Percentiles rank a stretch among this genome's conserved stretches.
Conservation (phyloP, 2,329 filamentous ascomycete species). For the Claviceps digitariae region DNA sequence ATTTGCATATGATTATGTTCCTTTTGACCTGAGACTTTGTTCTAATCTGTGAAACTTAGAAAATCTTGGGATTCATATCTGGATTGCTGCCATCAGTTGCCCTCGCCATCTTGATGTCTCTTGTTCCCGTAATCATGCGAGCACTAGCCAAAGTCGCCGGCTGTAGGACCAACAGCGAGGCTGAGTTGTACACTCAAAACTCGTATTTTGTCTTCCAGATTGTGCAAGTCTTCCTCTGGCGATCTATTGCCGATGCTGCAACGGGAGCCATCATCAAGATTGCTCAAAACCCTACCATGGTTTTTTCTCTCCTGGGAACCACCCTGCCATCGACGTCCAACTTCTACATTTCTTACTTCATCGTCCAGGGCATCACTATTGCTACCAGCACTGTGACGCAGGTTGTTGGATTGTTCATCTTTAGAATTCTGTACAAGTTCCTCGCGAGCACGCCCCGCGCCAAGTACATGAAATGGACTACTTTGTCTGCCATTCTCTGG, state of each 20-base stretch:
- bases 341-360: slow-evolving; percentile 85
- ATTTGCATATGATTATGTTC: too few relatives aligned
- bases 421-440: slow-evolving; percentile 53
- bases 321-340: slow-evolving; percentile 76
- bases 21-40: too few relatives aligned
- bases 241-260: slow-evolving; percentile 69
- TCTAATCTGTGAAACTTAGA: slow-evolving; percentile 3
- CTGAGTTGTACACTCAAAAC: slow-evolving; percentile 84
- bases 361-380: slow-evolving; percentile 69
- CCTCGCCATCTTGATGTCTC: slow-evolving; percentile 68
- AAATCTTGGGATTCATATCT: slow-evolving; percentile 65
- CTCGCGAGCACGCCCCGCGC: slow-evolving; percentile 66
- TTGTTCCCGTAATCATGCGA: slow-evolving; percentile 57
- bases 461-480: slow-evolving; percentile 62
- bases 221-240: slow-evolving; percentile 84
- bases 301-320: slow-evolving; percentile 51
- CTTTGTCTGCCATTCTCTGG: slow-evolving; percentile 57
- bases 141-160: slow-evolving; percentile 64
- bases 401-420: slow-evolving; percentile 50
- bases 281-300: slow-evolving; percentile 43
- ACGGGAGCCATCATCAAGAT: slow-evolving; percentile 53
- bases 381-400: slow-evolving; percentile 63
- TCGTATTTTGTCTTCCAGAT: slow-evolving; percentile 86
- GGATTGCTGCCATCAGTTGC: slow-evolving; percentile 70
- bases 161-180: slow-evolving; percentile 61